These are phyloP conservation scores for Torulaspora pretoriensis DNA, from an alignment of 1,139 yeast genomes.

Conservation along the genomic window DNA sequence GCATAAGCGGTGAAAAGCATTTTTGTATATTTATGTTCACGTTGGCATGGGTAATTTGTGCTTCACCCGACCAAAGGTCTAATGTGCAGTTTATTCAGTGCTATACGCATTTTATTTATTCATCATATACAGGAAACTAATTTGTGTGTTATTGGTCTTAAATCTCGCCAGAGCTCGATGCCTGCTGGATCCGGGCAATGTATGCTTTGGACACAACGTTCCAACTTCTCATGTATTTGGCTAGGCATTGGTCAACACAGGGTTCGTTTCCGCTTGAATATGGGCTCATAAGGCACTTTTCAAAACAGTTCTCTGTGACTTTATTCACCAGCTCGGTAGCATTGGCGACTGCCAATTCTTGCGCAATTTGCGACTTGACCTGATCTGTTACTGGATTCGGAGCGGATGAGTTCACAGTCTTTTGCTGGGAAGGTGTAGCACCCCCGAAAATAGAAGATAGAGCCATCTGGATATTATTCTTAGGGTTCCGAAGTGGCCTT, in stretches of 20 bases:
- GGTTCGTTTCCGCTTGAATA: constrained; percentile 44
- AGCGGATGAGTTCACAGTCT: constrained; percentile 27
- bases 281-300: constrained; percentile 59
- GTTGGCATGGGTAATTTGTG: constrained; percentile 6
- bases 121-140: constrained; percentile 7
- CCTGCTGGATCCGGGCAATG: constrained; percentile 65
- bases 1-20: constrained; percentile 1
- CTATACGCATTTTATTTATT: neutral
- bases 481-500: neutral
- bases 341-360: constrained; percentile 83
- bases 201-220: constrained; percentile 74
- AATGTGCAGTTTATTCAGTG: neutral
- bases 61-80: constrained; percentile 1
- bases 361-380: constrained; percentile 67
- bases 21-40: constrained; percentile 12
- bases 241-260: constrained; percentile 74
- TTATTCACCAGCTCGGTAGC: constrained; percentile 84
- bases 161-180: constrained; percentile 36
- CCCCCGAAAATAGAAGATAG: constrained; percentile 44
- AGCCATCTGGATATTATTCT: constrained; percentile 31
- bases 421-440: constrained; percentile 32
- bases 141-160: constrained; percentile 7
- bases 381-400: constrained; percentile 48
- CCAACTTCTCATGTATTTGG: constrained; percentile 91
- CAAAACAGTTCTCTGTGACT: constrained; percentile 85